A percentile compares a stretch with the other conserved stretches of the same genome.
Conservation (phyloP, 768 basidiomycete genomes). For the Leucogyrophana mollusca region DNA sequence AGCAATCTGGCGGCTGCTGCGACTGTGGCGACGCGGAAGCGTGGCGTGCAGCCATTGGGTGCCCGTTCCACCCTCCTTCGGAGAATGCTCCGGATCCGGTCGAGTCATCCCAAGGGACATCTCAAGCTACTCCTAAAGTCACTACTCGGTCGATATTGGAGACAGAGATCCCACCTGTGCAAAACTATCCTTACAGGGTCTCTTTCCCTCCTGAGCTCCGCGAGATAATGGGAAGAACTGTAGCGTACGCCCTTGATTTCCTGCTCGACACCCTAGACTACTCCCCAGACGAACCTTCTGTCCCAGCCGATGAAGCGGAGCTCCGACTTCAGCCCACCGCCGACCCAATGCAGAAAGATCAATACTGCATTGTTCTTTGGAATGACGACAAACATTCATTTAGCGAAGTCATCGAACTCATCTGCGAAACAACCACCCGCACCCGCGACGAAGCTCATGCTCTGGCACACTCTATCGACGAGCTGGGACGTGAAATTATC, state of each 20-base stretch:
- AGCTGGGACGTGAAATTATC: slow-evolving; percentile 79
- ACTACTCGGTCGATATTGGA: slow-evolving; percentile 38
- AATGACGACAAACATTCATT: slow-evolving; percentile 97
- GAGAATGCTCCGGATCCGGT: slow-evolving; percentile 20
- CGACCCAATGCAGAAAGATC: slow-evolving; percentile 77
- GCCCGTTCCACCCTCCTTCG: slow-evolving; percentile 71
- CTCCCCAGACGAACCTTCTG: slow-evolving; percentile 75
- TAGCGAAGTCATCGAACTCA: slow-evolving; percentile 77
- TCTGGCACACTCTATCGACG: slow-evolving; percentile 64
- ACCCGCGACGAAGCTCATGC: slow-evolving; percentile 56
- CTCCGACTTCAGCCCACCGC: slow-evolving; percentile 72
- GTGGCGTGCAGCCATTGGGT: slow-evolving; percentile 68
- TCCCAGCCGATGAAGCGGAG: slow-evolving; percentile 65
- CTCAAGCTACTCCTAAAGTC: slow-evolving; percentile 41
- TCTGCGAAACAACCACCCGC: slow-evolving; percentile 53
- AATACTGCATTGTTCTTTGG: slow-evolving; percentile 85
- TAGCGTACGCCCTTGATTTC: slow-evolving; percentile 80
- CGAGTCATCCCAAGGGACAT: slow-evolving; percentile 10
- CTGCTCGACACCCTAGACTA: slow-evolving; percentile 79
- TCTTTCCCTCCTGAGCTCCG: slow-evolving; percentile 63
- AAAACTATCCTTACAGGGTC: slow-evolving; percentile 56
- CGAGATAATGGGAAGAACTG: slow-evolving; percentile 71
- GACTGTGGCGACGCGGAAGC: slow-evolving; percentile 93
- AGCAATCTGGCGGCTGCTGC: slow-evolving; percentile 91
- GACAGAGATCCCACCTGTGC: slow-evolving; percentile 57